These are phyloP conservation scores for Kappamyces sp. DNA, from an alignment of 192 early-diverging fungal genomes.

Conservation along the genomic window DNA sequence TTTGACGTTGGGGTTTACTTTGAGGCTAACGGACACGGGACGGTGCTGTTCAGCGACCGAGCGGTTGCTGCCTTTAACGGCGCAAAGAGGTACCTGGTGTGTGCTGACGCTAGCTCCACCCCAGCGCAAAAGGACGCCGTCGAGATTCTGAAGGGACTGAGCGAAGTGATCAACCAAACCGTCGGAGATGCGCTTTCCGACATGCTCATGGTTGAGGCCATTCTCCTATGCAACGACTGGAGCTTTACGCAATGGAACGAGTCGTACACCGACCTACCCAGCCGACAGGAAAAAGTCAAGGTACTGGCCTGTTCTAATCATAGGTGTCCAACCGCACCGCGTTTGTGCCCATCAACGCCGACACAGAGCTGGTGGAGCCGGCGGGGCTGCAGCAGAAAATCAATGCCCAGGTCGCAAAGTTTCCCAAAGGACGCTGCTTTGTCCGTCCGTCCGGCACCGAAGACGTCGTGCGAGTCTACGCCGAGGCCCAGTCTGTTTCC, in stretches of 20 bases:
- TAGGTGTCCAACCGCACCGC: slow-evolving; percentile 67
- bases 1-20: slow-evolving; percentile 99
- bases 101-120: slow-evolving; percentile 43
- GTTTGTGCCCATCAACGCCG: slow-evolving; percentile 96
- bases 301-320: slow-evolving; percentile 33
- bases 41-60: slow-evolving; percentile 83
- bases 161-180: slow-evolving; percentile 95
- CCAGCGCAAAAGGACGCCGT: slow-evolving; percentile 73
- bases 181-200: slow-evolving; percentile 98
- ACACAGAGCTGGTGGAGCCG: slow-evolving; percentile 86
- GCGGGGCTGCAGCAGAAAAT: slow-evolving; percentile 79
- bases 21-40: slow-evolving; percentile 99
- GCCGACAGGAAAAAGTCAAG: slow-evolving; percentile 93
- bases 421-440: slow-evolving; percentile 84
- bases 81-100: slow-evolving; percentile 44
- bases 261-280: slow-evolving; percentile 91
- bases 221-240: slow-evolving; percentile 77
- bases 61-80: slow-evolving; percentile 71
- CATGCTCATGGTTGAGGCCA: slow-evolving; percentile 89
- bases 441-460: slow-evolving; percentile 98
- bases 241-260: slow-evolving; percentile 82
- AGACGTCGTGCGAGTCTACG: slow-evolving; percentile 97
- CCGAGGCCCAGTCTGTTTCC: slow-evolving; percentile 88
- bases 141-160: slow-evolving; percentile 71
- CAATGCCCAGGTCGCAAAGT: slow-evolving; percentile 76